A percentile compares a stretch with the other conserved stretches of the same genome.
These are phyloP conservation scores for Hypoxylon perforatum DNA, from an alignment of 495 filamentous ascomycete genomes.

Conservation along the genomic window DNA sequence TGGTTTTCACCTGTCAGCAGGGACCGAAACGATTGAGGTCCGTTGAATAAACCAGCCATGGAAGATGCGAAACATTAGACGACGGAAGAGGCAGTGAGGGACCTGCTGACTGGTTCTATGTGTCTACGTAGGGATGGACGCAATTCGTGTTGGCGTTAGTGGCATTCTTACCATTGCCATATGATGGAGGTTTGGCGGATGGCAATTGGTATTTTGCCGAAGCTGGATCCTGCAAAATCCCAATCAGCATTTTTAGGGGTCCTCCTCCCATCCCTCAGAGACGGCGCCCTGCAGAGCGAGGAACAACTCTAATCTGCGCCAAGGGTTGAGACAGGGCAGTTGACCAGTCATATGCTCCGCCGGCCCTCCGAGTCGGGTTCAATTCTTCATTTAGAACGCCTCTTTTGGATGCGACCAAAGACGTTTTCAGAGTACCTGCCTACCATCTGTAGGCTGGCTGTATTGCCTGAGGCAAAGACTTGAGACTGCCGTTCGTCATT, in stretches of 20 bases:
- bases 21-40: too few species aligned
- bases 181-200: conserved; percentile 35
- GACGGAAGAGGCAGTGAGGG: conserved; percentile 1
- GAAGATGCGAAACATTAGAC: background rate
- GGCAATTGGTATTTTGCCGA: conserved; percentile 38
- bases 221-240: conserved; percentile 32
- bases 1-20: background rate
- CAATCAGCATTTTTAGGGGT: conserved; percentile 31
- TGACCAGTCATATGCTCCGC: conserved; percentile 23
- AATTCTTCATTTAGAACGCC: conserved; percentile 18
- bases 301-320: conserved; percentile 39
- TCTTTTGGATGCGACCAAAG: conserved; percentile 12
- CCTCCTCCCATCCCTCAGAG: conserved; percentile 27
- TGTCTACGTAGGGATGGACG: conserved; percentile 7
- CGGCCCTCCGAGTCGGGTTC: conserved; percentile 30
- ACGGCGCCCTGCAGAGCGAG: conserved; percentile 39
- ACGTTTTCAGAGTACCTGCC: background rate
- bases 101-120: conserved; percentile 12
- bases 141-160: background rate
- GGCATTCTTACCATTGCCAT: conserved; percentile 30
- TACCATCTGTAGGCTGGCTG: too few species aligned
- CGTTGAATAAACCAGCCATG: too few species aligned
- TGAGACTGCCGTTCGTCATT: conserved; percentile 5
- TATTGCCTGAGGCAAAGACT: background rate
- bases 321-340: conserved; percentile 30